Base-by-base conservation (phyloP, 495 filamentous ascomycete genomes). In the Barbatosphaeria neglecta region DNA sequence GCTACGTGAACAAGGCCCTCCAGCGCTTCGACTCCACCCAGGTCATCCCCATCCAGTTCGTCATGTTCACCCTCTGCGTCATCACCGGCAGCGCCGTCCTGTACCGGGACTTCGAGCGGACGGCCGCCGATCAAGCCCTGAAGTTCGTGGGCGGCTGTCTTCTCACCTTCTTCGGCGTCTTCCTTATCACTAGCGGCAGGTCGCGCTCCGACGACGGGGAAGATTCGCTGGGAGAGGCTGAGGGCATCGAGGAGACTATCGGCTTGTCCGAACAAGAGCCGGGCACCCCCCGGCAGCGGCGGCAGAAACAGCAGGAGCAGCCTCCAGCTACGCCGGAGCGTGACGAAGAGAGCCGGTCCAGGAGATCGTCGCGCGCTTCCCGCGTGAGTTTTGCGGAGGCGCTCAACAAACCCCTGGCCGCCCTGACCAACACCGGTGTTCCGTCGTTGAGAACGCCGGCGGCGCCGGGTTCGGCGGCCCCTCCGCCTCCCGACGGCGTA, bases 41-140 rank as follows among this genome's bases (percentile, higher is more conserved):
- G 55, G 92, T 98, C 50, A 96, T 98, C 44, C 92, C 92, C 2
- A 87, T 87, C 11, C 92, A 98, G 57, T 98, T 98, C 53, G 92
- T 98, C 22, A 74, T 94, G 33, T 98, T 98, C 61, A 98, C 92
- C 0, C 70, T 98, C 6, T 94, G 82, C 2, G 92, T 98, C 44
- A 97, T 98, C 55, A 76, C 94, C 43, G 92, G 92, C 39, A 93
- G 86, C 60, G 89, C 92, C 1, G 72, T 98, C 22, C 65, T 98
- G 10, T 98, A 96, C 58, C 80, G 88, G 6, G 92, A 98, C 62
- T 98, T 98, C 56, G 81, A 95, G 58, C 82, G 82, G 4, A 83
- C 86, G 7, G 78, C 78, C 0, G 58, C 68, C 22, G 69, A 76
- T 23, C 81, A 85, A 47, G 83, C 84, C 16, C 62, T 66, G 16